These are phyloP conservation scores for Phascolomyces articulosus DNA, from an alignment of 371 early-diverging fungal species.

Conservation along the genomic window DNA sequence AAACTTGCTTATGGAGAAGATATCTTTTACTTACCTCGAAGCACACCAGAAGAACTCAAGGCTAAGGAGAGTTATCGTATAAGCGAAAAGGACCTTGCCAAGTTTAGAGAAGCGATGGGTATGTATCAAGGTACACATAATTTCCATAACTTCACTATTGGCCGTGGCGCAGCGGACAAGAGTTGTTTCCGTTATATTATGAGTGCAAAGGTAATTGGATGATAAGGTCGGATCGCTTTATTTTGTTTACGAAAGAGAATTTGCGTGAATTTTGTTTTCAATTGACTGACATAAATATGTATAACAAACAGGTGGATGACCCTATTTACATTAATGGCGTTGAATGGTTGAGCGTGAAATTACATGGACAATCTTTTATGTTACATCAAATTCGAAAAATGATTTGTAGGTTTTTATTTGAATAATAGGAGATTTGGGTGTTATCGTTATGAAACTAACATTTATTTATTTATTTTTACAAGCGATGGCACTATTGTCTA, in stretches of 20 bases:
- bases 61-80: constrained; percentile 67
- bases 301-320: constrained; percentile 53
- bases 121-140: constrained; percentile 92
- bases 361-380: constrained; percentile 99
- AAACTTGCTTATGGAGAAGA: constrained; percentile 27
- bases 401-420: constrained; percentile 72
- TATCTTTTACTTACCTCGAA: constrained; percentile 28
- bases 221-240: background rate
- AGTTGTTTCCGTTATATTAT: constrained; percentile 84
- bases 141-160: constrained; percentile 97
- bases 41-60: constrained; percentile 58
- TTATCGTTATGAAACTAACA: background rate
- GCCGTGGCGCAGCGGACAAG: constrained; percentile 74
- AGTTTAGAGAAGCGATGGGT: constrained; percentile 69
- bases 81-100: constrained; percentile 56
- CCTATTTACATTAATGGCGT: constrained; percentile 77
- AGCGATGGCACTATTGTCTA: constrained; percentile 78
- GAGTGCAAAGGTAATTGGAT: constrained; percentile 69
- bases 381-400: constrained; percentile 99
- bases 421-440: background rate
- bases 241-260: background rate
- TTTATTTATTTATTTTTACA: constrained; percentile 8
- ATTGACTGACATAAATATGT: too few relatives aligned
- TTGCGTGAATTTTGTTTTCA: too few relatives aligned
- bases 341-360: constrained; percentile 93